Conservation (phyloP, 1,284 basidiomycete genomes). For the Porodaedalea pini region DNA sequence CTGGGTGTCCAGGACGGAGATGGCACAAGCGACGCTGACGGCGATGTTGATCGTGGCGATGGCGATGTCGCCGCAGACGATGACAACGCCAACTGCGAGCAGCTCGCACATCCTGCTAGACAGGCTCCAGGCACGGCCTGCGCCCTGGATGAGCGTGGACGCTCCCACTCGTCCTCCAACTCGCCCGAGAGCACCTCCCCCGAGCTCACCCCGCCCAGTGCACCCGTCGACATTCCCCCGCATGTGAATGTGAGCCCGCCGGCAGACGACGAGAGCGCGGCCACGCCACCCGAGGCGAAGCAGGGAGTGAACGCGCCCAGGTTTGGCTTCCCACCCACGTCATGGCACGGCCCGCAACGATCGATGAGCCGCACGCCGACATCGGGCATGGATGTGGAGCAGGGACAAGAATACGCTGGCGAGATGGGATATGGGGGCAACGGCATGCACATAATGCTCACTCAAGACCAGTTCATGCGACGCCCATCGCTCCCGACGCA, state of each 20-base stretch:
- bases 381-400: neutral
- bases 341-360: conserved; percentile 8
- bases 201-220: conserved; percentile 39
- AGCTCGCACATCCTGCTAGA: conserved; percentile 3
- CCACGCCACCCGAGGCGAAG: conserved; percentile 34
- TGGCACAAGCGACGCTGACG: conserved; percentile 11
- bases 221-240: conserved; percentile 29
- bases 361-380: conserved; percentile 19
- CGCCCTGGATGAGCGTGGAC: conserved; percentile 1
- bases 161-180: conserved; percentile 13
- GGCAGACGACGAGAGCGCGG: conserved; percentile 9
- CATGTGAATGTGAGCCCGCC: conserved; percentile 16
- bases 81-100: conserved; percentile 4
- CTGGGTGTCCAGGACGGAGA: conserved; percentile 9
- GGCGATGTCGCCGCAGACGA: conserved; percentile 5
- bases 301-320: neutral
- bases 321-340: neutral
- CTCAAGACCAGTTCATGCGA: conserved; percentile 3
- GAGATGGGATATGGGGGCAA: neutral
- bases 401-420: neutral
- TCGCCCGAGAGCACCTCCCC: conserved; percentile 30
- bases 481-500: conserved; percentile 19
- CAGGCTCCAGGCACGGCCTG: neutral
- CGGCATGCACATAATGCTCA: neutral
- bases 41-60: conserved; percentile 16